Conservation (phyloP, 2,329 filamentous ascomycete species). For the Pseudogymnoascus sp. region DNA sequence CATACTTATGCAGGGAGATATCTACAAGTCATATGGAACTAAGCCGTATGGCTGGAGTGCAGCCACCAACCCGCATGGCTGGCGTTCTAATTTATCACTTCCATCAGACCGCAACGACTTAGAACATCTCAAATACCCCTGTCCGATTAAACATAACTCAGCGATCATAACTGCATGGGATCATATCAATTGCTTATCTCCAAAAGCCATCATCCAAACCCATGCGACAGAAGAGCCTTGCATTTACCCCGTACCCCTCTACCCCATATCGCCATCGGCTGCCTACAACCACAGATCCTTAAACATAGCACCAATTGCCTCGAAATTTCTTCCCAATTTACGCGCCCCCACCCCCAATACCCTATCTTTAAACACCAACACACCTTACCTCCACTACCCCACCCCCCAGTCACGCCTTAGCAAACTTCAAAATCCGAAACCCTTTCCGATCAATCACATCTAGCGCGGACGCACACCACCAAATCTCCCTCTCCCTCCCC, state of each 20-base stretch:
- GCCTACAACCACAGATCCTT: neutral
- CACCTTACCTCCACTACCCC: neutral
- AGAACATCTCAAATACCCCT: neutral
- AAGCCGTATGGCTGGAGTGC: neutral
- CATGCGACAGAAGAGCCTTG: neutral
- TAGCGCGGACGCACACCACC: conserved; percentile 17
- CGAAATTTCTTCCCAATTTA: neutral
- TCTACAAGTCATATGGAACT: neutral
- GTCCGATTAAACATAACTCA: neutral
- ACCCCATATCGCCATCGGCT: neutral
- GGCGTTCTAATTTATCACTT: neutral
- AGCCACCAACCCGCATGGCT: neutral
- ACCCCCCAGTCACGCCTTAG: neutral
- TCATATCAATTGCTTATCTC: neutral
- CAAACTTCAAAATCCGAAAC: conserved; percentile 11
- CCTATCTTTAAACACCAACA: neutral
- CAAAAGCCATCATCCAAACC: neutral
- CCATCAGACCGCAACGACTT: neutral
- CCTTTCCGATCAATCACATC: conserved; percentile 13
- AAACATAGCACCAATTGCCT: neutral
- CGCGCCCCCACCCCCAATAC: neutral
- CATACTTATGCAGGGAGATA: neutral
- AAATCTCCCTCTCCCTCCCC: conserved; percentile 14
- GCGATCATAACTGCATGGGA: neutral
- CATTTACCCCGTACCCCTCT: neutral